phyloP scores from a whole-genome alignment of 805 yeast species.

The Scheffersomyces stipitis region DNA sequence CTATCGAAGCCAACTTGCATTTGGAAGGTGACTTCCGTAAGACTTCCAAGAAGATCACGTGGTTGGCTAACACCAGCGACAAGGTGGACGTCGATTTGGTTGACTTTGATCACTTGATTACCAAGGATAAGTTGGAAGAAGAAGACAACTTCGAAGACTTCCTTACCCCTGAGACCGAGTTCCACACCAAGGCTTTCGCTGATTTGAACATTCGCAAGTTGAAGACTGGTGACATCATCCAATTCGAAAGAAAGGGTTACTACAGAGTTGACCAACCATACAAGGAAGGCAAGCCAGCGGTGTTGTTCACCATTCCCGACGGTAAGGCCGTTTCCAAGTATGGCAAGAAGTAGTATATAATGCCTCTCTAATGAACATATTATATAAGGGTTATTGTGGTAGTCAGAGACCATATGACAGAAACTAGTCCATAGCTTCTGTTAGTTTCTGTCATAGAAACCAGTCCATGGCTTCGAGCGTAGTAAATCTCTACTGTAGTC shows the following conservation, averaged over 20 bases:
- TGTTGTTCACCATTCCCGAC: conserved; percentile 30
- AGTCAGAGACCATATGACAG: no score
- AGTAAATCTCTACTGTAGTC: no score
- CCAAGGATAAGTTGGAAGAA: conserved; percentile 33
- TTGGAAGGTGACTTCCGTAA: conserved; percentile 34
- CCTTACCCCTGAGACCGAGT: conserved; percentile 27
- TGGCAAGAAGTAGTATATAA: conserved; percentile 18
- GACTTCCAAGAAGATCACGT: conserved; percentile 30
- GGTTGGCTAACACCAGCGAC: conserved; percentile 31
- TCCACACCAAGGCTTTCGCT: conserved; percentile 23
- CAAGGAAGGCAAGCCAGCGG: conserved; percentile 20
- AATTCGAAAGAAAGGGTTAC: conserved; percentile 32
- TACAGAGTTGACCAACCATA: conserved; percentile 24
- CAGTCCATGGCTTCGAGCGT: no score
- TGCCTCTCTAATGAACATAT: no score
- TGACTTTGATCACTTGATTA: conserved; percentile 33
- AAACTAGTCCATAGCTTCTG: no score
- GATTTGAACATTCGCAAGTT: conserved; percentile 23
- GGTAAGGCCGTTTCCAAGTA: conserved; percentile 26
- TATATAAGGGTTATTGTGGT: no score
- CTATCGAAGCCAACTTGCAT: conserved; percentile 27
- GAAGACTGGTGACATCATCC: conserved; percentile 27
- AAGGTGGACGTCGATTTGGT: conserved; percentile 25
- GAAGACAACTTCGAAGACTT: conserved; percentile 30
- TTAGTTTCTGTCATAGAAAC: no score